Conservation (phyloP, 768 basidiomycete species). For the Amanita phalloides region DNA sequence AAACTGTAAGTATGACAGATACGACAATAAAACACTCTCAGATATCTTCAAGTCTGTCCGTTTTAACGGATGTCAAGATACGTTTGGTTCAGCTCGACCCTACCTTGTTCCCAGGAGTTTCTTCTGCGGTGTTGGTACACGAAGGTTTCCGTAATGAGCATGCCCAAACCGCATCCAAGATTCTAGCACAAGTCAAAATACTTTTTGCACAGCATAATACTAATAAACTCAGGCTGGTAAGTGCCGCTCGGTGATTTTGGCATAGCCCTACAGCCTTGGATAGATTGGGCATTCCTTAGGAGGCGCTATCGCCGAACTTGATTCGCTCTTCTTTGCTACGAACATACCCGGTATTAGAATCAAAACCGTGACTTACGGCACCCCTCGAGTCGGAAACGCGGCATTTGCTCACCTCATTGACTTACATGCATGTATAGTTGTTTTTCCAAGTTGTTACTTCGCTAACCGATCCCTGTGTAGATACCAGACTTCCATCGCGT, state of each 20-base stretch:
- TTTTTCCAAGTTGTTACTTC: neutral
- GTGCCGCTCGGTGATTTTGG: conserved; percentile 8
- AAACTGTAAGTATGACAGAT: conserved; percentile 27
- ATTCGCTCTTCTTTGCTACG: conserved; percentile 35
- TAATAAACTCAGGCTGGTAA: conserved; percentile 29
- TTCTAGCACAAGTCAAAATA: conserved; percentile 31
- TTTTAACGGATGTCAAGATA: conserved; percentile 39
- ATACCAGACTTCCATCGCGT: conserved; percentile 28
- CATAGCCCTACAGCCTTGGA: neutral
- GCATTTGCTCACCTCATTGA: conserved; percentile 44
- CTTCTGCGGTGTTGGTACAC: conserved; percentile 32
- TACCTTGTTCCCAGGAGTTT: conserved; percentile 44
- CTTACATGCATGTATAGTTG: conserved; percentile 27
- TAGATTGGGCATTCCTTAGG: conserved; percentile 42
- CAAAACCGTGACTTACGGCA: conserved; percentile 35
- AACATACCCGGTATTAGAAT: conserved; percentile 33
- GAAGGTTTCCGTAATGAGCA: conserved; percentile 45
- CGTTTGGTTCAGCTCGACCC: conserved; percentile 25
- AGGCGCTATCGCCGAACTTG: conserved; percentile 41
- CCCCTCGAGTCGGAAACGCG: conserved; percentile 40
- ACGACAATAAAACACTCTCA: neutral
- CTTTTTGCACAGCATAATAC: conserved; percentile 27
- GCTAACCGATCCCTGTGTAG: conserved; percentile 6
- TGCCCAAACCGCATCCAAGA: conserved; percentile 30
- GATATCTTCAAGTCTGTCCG: conserved; percentile 25